Evolutionary conservation across 805 yeast genomes (phyloP), one percentile per base, ranked within the genome.

Genomic region (Wickerhamiella occidentalis): DNA sequence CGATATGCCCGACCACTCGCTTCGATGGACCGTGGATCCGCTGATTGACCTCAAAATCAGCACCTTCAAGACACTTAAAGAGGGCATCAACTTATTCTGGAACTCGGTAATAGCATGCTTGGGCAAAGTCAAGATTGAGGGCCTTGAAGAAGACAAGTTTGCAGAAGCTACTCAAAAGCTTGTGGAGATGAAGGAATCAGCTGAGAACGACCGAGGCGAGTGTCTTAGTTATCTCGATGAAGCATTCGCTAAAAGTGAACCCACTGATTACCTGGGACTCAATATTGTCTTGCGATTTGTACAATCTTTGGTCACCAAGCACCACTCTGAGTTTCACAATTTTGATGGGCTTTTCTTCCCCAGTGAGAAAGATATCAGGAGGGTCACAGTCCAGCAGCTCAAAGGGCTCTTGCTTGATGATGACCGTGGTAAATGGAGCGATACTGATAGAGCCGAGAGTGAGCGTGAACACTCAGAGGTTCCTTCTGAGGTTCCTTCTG

Each of bases 311-410:
- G 88, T 94, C 2, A 87, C 85, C 19, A 75, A 71, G 37, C 92
- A 97, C 97, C 95, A 90, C 64, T 58, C 65, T 19, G 94, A 82
- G 51, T 87, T 92, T 58, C 73, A 77, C 33, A 82, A 77, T 6
- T 90, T 92, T 66, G 96, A 85, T 52, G 73, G 74, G 40, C 72
- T 73, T 18, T 92, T 75, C 60, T 73, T 90, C 52, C 97, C 97
- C 1, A 79, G 94, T 7, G 97, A 92, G 63, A 85, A 81, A 58
- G 98, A 92, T 71, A 84, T 92, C 56, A 80, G 94, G 4, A 73
- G 85, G 54, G 84, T 92, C 40, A 88, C 98, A 1, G 83, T 95
- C 3, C 80, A 81, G 57, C 97, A 90, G 61, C 68, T 90, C 58
- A 78, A 80, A 52, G 82, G 80, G 55, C 71, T 88, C 45, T 79